Percentiles rank a stretch among this genome's conserved stretches.
Evolutionary conservation across 176 grass and related monocot species (phyloP).

Genomic region (Rhynchospora pubera): DNA sequence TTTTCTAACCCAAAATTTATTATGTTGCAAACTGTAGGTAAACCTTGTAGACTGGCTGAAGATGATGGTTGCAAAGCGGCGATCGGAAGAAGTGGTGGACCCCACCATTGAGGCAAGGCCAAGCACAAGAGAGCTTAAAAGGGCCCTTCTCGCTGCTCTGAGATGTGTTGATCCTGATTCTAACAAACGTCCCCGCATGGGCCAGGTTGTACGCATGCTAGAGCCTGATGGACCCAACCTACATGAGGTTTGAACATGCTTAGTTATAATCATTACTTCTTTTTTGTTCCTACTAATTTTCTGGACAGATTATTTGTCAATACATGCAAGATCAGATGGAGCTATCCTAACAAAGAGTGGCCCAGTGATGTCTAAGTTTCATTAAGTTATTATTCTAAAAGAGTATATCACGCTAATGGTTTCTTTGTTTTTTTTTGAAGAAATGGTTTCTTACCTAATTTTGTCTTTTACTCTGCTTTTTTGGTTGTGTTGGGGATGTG

Average conservation of each 20-base stretch:
- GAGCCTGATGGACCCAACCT: slow-evolving; percentile 62
- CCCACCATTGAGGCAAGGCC: slow-evolving; percentile 80
- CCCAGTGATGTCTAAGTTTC: neutral
- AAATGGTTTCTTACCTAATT: neutral
- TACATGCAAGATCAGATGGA: slow-evolving; percentile 4
- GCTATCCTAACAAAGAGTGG: slow-evolving; percentile 2
- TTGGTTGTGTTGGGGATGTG: neutral
- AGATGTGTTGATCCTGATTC: slow-evolving; percentile 90
- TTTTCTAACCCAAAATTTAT: neutral
- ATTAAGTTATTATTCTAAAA: neutral
- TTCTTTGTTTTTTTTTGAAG: no score
- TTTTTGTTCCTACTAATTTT: neutral
- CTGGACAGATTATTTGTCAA: neutral
- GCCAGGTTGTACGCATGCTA: slow-evolving; percentile 92
- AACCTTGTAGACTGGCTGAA: slow-evolving; percentile 99
- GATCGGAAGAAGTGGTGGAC: slow-evolving; percentile 89
- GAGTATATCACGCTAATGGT: neutral
- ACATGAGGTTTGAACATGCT: slow-evolving; percentile 49
- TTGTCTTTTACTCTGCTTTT: neutral
- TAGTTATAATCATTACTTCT: neutral
- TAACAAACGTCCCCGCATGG: slow-evolving; percentile 90
- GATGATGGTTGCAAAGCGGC: slow-evolving; percentile 85
- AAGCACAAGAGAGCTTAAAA: slow-evolving; percentile 74
- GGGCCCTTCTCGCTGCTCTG: slow-evolving; percentile 80
- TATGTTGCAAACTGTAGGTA: slow-evolving; percentile 43